A percentile compares a stretch with the other conserved stretches of the same genome.
Conservation (phyloP, 768 basidiomycete species). For the Lactifluus rugatus region DNA sequence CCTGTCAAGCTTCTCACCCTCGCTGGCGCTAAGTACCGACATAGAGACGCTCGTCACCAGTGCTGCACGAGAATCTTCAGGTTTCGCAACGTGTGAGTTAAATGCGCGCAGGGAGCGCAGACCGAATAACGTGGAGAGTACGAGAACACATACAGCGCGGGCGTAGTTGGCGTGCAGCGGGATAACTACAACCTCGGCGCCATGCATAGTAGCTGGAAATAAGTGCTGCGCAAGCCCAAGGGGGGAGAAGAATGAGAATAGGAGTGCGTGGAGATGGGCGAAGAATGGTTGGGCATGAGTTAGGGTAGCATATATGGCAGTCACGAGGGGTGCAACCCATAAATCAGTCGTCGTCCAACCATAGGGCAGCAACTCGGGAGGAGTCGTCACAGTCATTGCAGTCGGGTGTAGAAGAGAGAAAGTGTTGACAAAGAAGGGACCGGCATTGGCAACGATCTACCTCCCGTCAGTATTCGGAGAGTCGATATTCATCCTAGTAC, state of each 20-base stretch:
- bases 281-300: slow-evolving; percentile 82
- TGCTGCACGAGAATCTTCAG: neutral
- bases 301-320: slow-evolving; percentile 68
- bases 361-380: slow-evolving; percentile 66
- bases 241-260: slow-evolving; percentile 17
- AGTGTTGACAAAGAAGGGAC: slow-evolving; percentile 70
- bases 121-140: slow-evolving; percentile 11
- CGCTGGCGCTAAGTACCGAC: neutral
- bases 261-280: slow-evolving; percentile 15
- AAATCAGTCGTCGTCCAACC: slow-evolving; percentile 83
- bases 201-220: neutral
- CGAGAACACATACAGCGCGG: slow-evolving; percentile 15
- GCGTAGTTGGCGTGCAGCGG: slow-evolving; percentile 12
- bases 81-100: neutral
- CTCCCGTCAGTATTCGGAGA: neutral
- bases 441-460: slow-evolving; percentile 31
- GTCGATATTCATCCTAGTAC: neutral
- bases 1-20: slow-evolving; percentile 5
- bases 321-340: slow-evolving; percentile 75
- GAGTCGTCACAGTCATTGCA: slow-evolving; percentile 59
- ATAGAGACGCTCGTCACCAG: neutral
- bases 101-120: slow-evolving; percentile 12
- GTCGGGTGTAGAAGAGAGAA: slow-evolving; percentile 69
- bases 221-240: slow-evolving; percentile 7
- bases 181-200: neutral